Evolutionary conservation across 2,329 filamentous ascomycete species (phyloP), one percentile per base, ranked within the genome.

Genomic region (Neofusicoccum parvum): DNA sequence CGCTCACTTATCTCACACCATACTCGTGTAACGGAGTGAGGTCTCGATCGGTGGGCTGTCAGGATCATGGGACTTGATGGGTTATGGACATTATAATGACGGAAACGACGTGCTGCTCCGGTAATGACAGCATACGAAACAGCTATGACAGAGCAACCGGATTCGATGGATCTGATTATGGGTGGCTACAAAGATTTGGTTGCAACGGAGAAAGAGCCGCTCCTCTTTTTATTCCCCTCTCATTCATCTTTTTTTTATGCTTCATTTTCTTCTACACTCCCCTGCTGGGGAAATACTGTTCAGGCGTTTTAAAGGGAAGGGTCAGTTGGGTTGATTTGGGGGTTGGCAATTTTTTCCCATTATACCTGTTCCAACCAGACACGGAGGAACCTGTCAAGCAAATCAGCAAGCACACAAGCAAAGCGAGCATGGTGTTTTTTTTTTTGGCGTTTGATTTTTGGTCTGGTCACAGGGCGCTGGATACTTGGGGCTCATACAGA

Each of bases 401-500:
- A 17, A 46, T 46, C 3, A 10, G 46, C 46, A 49, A 49, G 10
- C 11, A 46, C 15, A 20, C 54, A 17, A 59, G 15, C 54, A 34
- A 20, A 59, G 54, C 41, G 23, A 59, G 54, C 54, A 46, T 46
- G 54, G 54, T 41, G 20, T 59, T 59, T 32, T 27, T 56, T 41
- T 39, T 9, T 27, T 3, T 17, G 15, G 34, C n/a, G 34, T 20
- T 23, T 54, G n/a, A 7, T 15, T 41, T 32, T 32, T 32, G 27
- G 27, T 39, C 15, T 11, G 37, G 23, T 12, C 17, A 12, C 23
- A 43, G 20, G 37, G 51, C 6, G 17, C 17, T 54, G 34, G 51
- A 39, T 32, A 32, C 34, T 39, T 20, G 53, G 27, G 5, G 6
- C 6, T 32, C 27, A 20, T 45, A 27, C 10, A 12, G 14, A 41